Evolutionary conservation across 805 yeast species (phyloP).

Genomic region (Suhomyces sp.): DNA sequence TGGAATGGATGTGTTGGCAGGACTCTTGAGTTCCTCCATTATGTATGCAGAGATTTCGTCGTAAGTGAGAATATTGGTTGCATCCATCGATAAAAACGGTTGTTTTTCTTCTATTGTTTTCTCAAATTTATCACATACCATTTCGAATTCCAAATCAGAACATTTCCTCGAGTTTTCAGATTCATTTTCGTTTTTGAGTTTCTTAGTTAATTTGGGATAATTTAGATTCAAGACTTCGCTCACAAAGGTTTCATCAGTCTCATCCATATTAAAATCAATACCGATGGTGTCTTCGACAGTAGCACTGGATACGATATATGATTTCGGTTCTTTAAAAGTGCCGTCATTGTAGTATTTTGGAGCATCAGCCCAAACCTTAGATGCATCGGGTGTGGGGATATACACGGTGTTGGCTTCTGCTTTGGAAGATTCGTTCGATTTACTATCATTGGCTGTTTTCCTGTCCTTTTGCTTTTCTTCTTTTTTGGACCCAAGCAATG

Average conservation of each 20-base stretch:
- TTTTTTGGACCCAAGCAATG: constrained; percentile 40
- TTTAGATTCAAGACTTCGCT: constrained; percentile 36
- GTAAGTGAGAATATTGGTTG: constrained; percentile 66
- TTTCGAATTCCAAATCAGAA: constrained; percentile 83
- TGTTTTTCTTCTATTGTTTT: constrained; percentile 72
- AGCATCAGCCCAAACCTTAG: constrained; percentile 77
- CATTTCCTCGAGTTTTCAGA: constrained; percentile 31
- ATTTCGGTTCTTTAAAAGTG: constrained; percentile 64
- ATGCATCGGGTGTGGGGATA: constrained; percentile 97
- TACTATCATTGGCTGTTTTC: constrained; percentile 5
- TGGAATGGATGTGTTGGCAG: constrained; percentile 25
- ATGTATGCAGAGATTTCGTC: constrained; percentile 62
- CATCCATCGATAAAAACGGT: constrained; percentile 86
- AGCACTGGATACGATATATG: constrained; percentile 85
- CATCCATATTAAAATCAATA: constrained; percentile 85
- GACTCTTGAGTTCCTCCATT: constrained; percentile 30
- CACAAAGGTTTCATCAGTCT: constrained; percentile 72
- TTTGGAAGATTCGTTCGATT: constrained; percentile 1
- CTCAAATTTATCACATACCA: constrained; percentile 71
- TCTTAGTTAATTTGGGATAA: constrained; percentile 22
- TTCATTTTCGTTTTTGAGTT: constrained; percentile 12
- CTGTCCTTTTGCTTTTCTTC: constrained; percentile 37
- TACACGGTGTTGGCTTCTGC: constrained; percentile 42
- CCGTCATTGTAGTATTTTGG: constrained; percentile 61
- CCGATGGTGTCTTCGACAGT: constrained; percentile 96